Base-by-base conservation (phyloP, 1,284 basidiomycete genomes). In the Schizophyllum commune region DNA sequence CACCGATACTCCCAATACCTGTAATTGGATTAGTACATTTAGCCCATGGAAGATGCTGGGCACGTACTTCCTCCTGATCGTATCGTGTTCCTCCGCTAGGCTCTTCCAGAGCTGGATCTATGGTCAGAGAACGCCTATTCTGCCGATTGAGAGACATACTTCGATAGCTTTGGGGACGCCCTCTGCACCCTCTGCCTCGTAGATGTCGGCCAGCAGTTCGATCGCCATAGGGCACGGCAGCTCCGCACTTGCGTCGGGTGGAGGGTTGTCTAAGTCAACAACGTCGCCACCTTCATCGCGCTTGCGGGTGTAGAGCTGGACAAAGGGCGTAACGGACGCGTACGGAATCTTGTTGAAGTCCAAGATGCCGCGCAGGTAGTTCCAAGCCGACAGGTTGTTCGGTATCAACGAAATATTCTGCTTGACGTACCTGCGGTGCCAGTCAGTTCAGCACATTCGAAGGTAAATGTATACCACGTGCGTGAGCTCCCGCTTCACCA, bases 321-420 rank as follows among this genome's bases (percentile, higher is more conserved):
- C 85, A 65, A 93, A 92, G 0, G 80, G 70, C 13, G 76, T 68
- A 52, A 91, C 71, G 0, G 72, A 73, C 0, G 82, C 74, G 66
- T 87, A 87, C 0, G 91, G 83, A 3, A 81, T 77, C 34, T 80
- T 72, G 65, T 80, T 79, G 69, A 80, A 71, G 61, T 89, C 80
- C 17, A 93, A 80, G 9, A 89, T 70, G 9, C 89, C 95, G 64
- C 94, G 85, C 9, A 97, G 80, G 71, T 96, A 98, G 72, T 96
- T 96, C 95, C 95, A 97, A 0, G 92, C 92, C 0, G 92, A 94
- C 0, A 87, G 82, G 68, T 98, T 98, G 73, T 95, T 95, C 1
- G 95, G 93, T 11, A 91, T 92, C 9, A 88, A 74, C n/a, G 91
- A 83, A 61, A 97, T 91, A 71, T 88, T 87, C 64, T 86, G 78